These are phyloP conservation scores for Lagenidium giganteum DNA, from an alignment of 352 stramenopile species.

Conservation along the genomic window DNA sequence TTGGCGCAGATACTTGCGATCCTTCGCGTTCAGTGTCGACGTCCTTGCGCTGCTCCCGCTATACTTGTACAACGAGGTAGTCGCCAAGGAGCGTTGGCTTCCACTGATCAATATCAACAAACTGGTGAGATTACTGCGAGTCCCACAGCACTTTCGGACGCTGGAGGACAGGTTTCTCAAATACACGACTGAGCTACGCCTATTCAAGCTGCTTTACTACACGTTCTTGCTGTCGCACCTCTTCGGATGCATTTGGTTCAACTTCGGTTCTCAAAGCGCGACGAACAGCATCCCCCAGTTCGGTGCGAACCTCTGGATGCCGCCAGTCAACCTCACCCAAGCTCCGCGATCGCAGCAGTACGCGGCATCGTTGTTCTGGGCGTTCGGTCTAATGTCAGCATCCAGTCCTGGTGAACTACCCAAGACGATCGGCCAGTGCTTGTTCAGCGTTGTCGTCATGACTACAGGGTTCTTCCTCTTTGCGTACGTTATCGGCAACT, in stretches of 20 bases:
- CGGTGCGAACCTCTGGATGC: neutral
- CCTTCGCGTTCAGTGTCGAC: slow-evolving; percentile 1
- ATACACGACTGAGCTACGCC: slow-evolving; percentile 11
- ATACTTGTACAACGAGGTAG: no score
- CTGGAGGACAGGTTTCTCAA: slow-evolving; percentile 9
- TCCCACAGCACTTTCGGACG: slow-evolving; percentile 6
- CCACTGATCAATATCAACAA: slow-evolving; percentile 16
- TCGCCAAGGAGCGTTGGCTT: neutral
- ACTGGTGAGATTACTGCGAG: slow-evolving; percentile 5
- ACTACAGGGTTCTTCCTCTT: no score
- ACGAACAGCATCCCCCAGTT: no score
- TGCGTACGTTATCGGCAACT: no score
- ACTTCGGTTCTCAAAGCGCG: no score
- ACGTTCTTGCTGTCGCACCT: slow-evolving; percentile 11
- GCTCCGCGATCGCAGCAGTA: neutral
- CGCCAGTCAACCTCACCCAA: neutral
- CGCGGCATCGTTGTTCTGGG: slow-evolving; percentile 3
- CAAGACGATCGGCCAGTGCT: neutral
- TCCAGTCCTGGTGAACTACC: slow-evolving; percentile 4
- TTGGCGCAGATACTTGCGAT: neutral
- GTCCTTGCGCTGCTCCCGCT: neutral
- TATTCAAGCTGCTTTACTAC: slow-evolving; percentile 16
- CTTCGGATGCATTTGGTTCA: slow-evolving; percentile 13
- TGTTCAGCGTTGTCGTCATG: slow-evolving; percentile 10
- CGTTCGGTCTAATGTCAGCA: slow-evolving; percentile 3